A percentile compares a stretch with the other conserved stretches of the same genome.
These are phyloP conservation scores for Neurospora sp. DNA, from an alignment of 495 filamentous ascomycete genomes.

Conservation along the genomic window DNA sequence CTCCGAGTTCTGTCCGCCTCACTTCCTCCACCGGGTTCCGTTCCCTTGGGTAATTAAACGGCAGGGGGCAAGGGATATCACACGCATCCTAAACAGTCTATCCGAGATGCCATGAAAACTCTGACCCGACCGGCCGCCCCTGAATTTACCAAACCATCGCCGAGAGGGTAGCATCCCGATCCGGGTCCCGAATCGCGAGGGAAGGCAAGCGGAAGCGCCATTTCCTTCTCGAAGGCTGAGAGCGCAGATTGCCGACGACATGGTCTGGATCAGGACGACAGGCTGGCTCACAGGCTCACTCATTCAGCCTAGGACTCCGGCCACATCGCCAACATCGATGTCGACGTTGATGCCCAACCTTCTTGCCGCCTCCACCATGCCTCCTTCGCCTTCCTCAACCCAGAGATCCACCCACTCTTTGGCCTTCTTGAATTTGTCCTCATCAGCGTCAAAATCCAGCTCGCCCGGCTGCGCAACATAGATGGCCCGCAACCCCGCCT, in stretches of 20 bases:
- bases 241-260: neutral
- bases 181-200: neutral
- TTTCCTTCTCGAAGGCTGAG: neutral
- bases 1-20: neutral
- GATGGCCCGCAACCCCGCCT: conserved; percentile 53
- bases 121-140: neutral
- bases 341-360: conserved; percentile 23
- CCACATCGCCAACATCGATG: neutral
- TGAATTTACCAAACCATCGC: neutral
- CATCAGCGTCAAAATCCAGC: conserved; percentile 46
- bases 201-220: neutral
- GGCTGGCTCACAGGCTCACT: neutral
- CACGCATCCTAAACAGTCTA: neutral
- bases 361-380: conserved; percentile 44
- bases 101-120: neutral
- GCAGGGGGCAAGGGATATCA: neutral
- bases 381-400: conserved; percentile 39
- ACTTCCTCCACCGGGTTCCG: neutral
- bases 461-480: conserved; percentile 64
- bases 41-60: neutral
- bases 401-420: conserved; percentile 57
- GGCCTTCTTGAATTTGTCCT: conserved; percentile 39
- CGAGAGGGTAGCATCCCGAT: neutral
- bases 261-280: neutral
- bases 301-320: neutral